These are phyloP conservation scores for Xylaria cubensis DNA, from an alignment of 495 filamentous ascomycete species.

Conservation along the genomic window DNA sequence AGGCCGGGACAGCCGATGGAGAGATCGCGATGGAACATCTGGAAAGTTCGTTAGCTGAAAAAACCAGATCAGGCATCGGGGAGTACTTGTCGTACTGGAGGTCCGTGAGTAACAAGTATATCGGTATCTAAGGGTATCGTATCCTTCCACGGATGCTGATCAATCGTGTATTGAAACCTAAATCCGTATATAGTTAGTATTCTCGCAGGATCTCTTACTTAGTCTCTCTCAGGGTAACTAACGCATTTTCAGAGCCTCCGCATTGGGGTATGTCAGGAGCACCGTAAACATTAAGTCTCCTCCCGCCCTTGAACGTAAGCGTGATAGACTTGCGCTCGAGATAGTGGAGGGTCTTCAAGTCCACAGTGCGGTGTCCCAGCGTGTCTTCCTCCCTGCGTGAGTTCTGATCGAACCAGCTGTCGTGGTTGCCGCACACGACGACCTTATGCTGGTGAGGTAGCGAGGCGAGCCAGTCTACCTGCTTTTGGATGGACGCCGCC, in stretches of 20 bases:
- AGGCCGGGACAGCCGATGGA: constrained; percentile 78
- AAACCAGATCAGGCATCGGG: not conserved
- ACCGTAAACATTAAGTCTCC: constrained; percentile 61
- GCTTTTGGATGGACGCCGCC: constrained; percentile 71
- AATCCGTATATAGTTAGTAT: not conserved
- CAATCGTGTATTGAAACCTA: constrained; percentile 56
- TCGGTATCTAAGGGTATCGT: constrained; percentile 75
- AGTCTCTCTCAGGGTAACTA: constrained; percentile 23
- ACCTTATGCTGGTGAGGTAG: constrained; percentile 81
- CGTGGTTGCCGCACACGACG: constrained; percentile 89
- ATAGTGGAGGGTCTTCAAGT: constrained; percentile 58
- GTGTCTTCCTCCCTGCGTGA: constrained; percentile 50
- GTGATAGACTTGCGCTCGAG: constrained; percentile 54
- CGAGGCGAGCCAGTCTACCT: constrained; percentile 77
- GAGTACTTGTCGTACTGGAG: constrained; percentile 43
- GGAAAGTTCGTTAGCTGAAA: not conserved
- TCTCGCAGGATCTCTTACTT: not conserved
- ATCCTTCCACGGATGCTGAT: constrained; percentile 54
- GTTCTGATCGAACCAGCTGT: constrained; percentile 75
- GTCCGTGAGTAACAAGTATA: constrained; percentile 84
- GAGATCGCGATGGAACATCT: constrained; percentile 67
- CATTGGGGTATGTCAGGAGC: constrained; percentile 58
- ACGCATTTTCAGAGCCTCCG: constrained; percentile 65
- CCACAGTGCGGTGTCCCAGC: constrained; percentile 39
- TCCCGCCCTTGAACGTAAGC: constrained; percentile 57